These are phyloP conservation scores for Phoma sp. DNA, from an alignment of 2,329 filamentous ascomycete species.

Conservation along the genomic window DNA sequence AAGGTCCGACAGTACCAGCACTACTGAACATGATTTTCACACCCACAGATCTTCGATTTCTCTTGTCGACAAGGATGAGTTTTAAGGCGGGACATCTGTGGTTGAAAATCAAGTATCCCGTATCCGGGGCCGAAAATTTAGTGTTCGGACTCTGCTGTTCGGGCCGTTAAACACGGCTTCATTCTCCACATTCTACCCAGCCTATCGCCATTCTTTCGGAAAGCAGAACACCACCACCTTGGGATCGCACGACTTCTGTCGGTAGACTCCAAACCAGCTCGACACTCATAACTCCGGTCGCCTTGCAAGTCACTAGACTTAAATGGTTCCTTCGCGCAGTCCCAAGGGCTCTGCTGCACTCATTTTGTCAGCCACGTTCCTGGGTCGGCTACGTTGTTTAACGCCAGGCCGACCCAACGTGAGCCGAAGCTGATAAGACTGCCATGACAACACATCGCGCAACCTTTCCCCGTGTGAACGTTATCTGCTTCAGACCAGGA, in stretches of 20 bases:
- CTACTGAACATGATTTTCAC: not conserved
- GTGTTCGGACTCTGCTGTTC: not conserved
- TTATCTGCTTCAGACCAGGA: slow-evolving; percentile 6
- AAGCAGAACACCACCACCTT: not conserved
- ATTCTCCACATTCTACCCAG: not conserved
- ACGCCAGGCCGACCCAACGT: slow-evolving; percentile 2
- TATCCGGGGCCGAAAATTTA: not conserved
- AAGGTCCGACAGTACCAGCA: not conserved
- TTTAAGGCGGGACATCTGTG: not conserved
- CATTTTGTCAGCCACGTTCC: not conserved
- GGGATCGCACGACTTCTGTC: not conserved
- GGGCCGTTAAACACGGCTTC: slow-evolving; percentile 14
- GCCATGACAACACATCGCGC: slow-evolving; percentile 19
- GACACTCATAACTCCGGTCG: not conserved
- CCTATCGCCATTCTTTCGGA: not conserved
- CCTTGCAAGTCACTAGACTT: not conserved
- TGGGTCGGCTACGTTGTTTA: slow-evolving; percentile 5
- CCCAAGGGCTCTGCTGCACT: not conserved
- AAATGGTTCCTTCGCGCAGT: not conserved
- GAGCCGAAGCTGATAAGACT: slow-evolving; percentile 23
- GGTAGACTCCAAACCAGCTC: not conserved
- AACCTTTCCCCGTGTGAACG: slow-evolving; percentile 2
- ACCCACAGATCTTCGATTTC: not conserved
- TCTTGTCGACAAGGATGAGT: not conserved
- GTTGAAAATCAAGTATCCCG: not conserved